Evolutionary conservation across 345 rosid species (phyloP).

Genomic region (Nasturtium officinale): DNA sequence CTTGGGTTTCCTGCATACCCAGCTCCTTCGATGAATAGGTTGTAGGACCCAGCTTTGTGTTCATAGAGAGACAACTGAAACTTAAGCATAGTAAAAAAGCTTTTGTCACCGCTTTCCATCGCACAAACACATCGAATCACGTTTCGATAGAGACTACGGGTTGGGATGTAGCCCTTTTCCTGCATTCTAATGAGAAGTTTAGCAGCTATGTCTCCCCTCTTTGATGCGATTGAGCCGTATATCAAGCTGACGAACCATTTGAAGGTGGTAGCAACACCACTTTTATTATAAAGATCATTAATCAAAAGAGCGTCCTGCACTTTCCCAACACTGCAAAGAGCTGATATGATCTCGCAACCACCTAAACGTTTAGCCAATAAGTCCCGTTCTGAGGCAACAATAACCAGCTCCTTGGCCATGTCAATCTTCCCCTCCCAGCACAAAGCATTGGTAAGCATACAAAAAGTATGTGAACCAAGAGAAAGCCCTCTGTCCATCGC

Average conservation of each 20-base stretch:
- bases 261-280: conserved; percentile 36
- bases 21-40: conserved; percentile 74
- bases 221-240: conserved; percentile 48
- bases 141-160: conserved; percentile 45
- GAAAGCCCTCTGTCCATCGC: conserved; percentile 56
- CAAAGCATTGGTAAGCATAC: conserved; percentile 61
- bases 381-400: conserved; percentile 49
- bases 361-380: conserved; percentile 47
- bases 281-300: conserved; percentile 49
- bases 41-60: conserved; percentile 44
- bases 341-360: conserved; percentile 55
- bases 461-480: conserved; percentile 60
- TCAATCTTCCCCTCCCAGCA: conserved; percentile 65
- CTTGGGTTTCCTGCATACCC: conserved; percentile 69
- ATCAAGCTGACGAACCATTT: conserved; percentile 54
- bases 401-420: conserved; percentile 61
- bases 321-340: conserved; percentile 60
- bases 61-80: conserved; percentile 56
- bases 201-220: conserved; percentile 65
- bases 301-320: conserved; percentile 66
- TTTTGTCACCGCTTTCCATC: conserved; percentile 53
- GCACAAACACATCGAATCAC: conserved; percentile 57
- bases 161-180: conserved; percentile 58
- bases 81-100: conserved; percentile 48
- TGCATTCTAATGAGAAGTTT: conserved; percentile 78